A percentile compares a stretch with the other conserved stretches of the same genome.
Conservation (phyloP, 257 asterid species). For the Solanum lycopersicoides region DNA sequence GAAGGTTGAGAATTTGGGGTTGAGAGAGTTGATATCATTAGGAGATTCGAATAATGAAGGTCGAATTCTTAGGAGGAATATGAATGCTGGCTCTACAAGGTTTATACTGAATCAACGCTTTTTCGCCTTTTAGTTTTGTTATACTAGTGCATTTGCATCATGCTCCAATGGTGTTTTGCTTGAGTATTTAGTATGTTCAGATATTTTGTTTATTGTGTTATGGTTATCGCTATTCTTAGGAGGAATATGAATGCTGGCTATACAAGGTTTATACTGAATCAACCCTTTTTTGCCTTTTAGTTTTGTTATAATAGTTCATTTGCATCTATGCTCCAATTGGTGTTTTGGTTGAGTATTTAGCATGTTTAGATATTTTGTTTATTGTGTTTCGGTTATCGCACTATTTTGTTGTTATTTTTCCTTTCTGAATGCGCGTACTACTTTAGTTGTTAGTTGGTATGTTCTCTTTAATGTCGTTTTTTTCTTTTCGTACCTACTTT, state of each 20-base stretch:
- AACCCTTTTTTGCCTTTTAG: not conserved
- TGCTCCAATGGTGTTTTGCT: not conserved
- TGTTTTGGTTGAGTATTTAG: not conserved
- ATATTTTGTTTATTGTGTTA: not conserved
- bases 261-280: constrained; percentile 30
- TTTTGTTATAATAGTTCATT: not conserved
- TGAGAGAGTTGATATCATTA: constrained; percentile 74
- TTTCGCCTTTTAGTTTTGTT: not conserved
- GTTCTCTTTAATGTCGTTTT: not conserved
- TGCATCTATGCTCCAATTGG: not conserved
- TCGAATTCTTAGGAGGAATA: constrained; percentile 61
- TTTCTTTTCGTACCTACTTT: not conserved
- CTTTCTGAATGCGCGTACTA: not conserved
- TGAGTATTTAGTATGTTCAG: not conserved
- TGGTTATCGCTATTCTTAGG: constrained; percentile 29
- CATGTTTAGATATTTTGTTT: not conserved
- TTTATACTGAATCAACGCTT: not conserved
- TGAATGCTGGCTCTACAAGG: constrained; percentile 62
- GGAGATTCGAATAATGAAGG: constrained; percentile 30
- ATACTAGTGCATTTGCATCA: not conserved
- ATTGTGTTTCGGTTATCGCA: not conserved
- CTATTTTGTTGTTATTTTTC: not conserved
- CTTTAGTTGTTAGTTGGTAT: not conserved
- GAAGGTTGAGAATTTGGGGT: constrained; percentile 46
- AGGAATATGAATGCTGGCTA: constrained; percentile 62